Base-by-base conservation (phyloP, 306 rosid genomes). In the Arachis stenosperma region DNA sequence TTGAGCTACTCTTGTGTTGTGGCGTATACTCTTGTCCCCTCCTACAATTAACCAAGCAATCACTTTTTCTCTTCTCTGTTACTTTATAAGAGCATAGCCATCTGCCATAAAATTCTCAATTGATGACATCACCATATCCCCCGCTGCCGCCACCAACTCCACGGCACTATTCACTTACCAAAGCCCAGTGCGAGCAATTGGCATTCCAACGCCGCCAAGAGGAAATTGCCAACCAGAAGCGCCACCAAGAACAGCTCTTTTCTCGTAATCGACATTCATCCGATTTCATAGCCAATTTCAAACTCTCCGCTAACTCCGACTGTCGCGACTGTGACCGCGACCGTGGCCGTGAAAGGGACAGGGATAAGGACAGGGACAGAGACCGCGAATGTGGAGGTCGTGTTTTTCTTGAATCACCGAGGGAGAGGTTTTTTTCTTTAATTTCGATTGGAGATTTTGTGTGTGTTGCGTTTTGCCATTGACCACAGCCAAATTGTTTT, bases 121-220 rank as follows among this genome's bases (percentile, higher is more conserved):
- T 56, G 77, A 77, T 36, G 82, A 73, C 39, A 65, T 43, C 46
- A 17, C 57, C 7, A 5, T 40, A 7, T 43, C 43, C 43, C 1
- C 43, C 43, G 52, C 52, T n/a, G 9, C 52, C 52, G 52, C 52
- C 52, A 44, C 50, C 12, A 2, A 9, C 50, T 5, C 82, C 40
- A 3, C 67, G 6, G 51, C 60, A 9, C 15, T 51, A 65, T 12
- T 40, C 17, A 91, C 76, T 91, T 30, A 89, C 96, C 6, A 89
- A 88, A 78, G 93, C 91, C 36, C 85, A 91, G 12, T 90, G 97
- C 42, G 96, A 91, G 68, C 84, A 89, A 11, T 60, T 87, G 8
- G 97, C 97, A 6, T 79, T 91, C 41, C 78, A 86, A 57, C 97
- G 96, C 81, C 97, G 95, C 51, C 93, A 89, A 17, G 85, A 89